Evolutionary conservation across 2,329 filamentous ascomycete genomes (phyloP).

Genomic region (Beauveria varroae): DNA sequence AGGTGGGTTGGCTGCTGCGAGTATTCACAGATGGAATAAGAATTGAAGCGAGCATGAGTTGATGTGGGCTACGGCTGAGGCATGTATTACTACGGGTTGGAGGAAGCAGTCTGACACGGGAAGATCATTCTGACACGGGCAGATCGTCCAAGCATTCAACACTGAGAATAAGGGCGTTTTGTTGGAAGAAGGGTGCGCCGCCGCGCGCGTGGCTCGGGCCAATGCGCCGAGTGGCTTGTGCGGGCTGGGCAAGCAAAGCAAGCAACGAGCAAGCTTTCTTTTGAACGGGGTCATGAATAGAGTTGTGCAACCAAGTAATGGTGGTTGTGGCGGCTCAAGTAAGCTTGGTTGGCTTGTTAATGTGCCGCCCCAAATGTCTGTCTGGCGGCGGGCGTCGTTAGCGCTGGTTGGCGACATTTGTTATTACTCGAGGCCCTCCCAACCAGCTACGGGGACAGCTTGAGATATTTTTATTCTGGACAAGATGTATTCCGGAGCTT

Average conservation of each 20-base stretch:
- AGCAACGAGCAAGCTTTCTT: not conserved
- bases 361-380: not conserved
- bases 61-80: no score
- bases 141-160: no score
- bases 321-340: not conserved
- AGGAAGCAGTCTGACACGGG: no score
- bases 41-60: not conserved
- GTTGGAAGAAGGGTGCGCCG: no score
- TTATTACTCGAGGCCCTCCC: conserved; percentile 5
- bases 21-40: conserved; percentile 1
- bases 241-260: not conserved
- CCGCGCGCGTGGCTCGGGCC: not conserved
- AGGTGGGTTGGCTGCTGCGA: not conserved
- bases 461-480: not conserved
- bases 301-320: not conserved
- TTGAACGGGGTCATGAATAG: not conserved
- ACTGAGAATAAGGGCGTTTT: no score
- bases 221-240: conserved; percentile 7
- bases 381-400: not conserved
- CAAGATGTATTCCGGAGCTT: no score
- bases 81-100: no score
- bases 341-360: not conserved
- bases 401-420: not conserved
- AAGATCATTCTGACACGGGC: not conserved
- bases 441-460: not conserved